Evolutionary conservation across 2,329 filamentous ascomycete species (phyloP), one percentile per base, ranked within the genome.

Genomic region (Orbilia javanica): DNA sequence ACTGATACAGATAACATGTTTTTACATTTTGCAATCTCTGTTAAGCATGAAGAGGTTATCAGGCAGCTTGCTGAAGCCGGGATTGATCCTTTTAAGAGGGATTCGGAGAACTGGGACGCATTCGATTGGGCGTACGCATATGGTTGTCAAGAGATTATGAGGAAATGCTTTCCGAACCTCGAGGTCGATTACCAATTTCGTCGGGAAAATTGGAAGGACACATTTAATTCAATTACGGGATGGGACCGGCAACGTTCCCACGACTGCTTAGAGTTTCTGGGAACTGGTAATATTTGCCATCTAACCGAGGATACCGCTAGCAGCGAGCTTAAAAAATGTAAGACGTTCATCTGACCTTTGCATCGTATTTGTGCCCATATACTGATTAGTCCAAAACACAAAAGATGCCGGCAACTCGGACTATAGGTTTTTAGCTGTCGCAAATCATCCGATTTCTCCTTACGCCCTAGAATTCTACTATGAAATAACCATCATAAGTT

Each of bases 391-490:
- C 34, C 4, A n/a, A n/a, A n/a, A n/a, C n/a, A n/a, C n/a, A n/a
- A n/a, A n/a, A n/a, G n/a, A n/a, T n/a, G n/a, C n/a, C n/a, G n/a
- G n/a, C n/a, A n/a, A n/a, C n/a, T n/a, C n/a, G n/a, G n/a, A n/a
- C n/a, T n/a, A n/a, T n/a, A n/a, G n/a, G n/a, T n/a, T n/a, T n/a
- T n/a, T n/a, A n/a, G 36, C 44, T 1, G 27, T 39, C 18, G 18
- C 68, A 4, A 65, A 57, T 5, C 20, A 48, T 6, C 68, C 68
- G 1, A 50, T 72, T 1, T 25, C 68, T 15, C 68, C 57, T 18
- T 72, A 72, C 18, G n/a, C 29, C 5, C 10, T 31, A 15, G 4
- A n/a, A 4, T 77, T 70, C 27, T 77, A 77, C 34, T 77, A 60
- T 25, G 72, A 77, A 46, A 20, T 62, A 15, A 70, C 55, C 0